Evolutionary conservation across 176 grass and related monocot species (phyloP), one percentile per base, ranked within the genome.

Genomic region (Musa schizocarpa): DNA sequence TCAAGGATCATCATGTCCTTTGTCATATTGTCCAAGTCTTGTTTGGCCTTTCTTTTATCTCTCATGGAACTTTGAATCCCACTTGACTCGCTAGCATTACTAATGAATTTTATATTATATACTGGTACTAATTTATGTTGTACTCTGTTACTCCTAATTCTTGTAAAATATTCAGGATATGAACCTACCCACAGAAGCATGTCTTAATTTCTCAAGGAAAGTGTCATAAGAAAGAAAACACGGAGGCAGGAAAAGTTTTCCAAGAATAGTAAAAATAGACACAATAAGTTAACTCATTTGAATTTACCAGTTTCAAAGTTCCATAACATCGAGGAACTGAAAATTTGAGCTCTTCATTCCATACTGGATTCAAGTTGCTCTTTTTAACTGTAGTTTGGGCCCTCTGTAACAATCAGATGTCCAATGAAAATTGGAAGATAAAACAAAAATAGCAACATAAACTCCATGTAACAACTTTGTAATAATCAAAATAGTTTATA

Each of bases 331-430:
- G 90, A 74, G 95, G 95, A 79, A 99, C 74, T 83, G 84, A 81
- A 79, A 99, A 68, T 52, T 87, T 91, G 75, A 99, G 83, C 66
- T 89, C 91, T 78, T 99, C 95, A 86, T 99, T 93, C 91, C 95
- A 99, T 74, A 99, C 74, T 23, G 95, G 95, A 81, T 99, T 99
- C 72, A 99, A 65, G 68, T 94, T 90, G 75, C 90, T 99, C 13
- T 73, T 70, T 82, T 94, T 99, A 63, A 99, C 81, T 22, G 91
- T 94, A 1, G 95, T 94, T 68, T 88, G 95, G 61, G 52, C 81
- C 82, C 62, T 99, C 95, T 99, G 95, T 58, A 78, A 87, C 81
- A 29, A 85, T 55, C 53, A 56, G 20, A 68, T 14, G 49, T 54
- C 51, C 63, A 24, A 27, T 53, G 21, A 65, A 53, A 78, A 74